A percentile compares a stretch with the other conserved stretches of the same genome.
Evolutionary conservation across 1,139 yeast species (phyloP).

Genomic region (Williopsis jadinii): DNA sequence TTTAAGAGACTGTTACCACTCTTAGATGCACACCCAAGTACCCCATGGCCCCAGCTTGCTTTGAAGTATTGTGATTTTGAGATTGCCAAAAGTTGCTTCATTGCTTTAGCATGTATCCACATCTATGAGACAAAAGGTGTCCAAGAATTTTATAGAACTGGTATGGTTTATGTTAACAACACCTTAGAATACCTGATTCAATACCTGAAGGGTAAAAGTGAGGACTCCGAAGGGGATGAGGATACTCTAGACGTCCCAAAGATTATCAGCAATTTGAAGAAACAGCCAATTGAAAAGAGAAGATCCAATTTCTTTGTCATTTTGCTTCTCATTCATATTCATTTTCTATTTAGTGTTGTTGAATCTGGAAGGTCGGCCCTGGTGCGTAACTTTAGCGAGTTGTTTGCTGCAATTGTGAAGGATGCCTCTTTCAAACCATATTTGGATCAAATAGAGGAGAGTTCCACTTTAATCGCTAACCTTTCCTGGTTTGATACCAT

Average conservation of each 20-base stretch:
- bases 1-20: slow-evolving; percentile 44
- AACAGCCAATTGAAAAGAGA: slow-evolving; percentile 29
- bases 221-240: slow-evolving; percentile 11
- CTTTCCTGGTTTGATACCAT: slow-evolving; percentile 53
- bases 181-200: slow-evolving; percentile 44
- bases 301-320: slow-evolving; percentile 43
- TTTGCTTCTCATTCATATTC: slow-evolving; percentile 43
- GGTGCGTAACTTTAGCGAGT: slow-evolving; percentile 38
- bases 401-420: slow-evolving; percentile 42
- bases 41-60: slow-evolving; percentile 54
- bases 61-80: slow-evolving; percentile 48
- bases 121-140: slow-evolving; percentile 45
- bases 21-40: slow-evolving; percentile 48
- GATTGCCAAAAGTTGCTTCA: slow-evolving; percentile 47
- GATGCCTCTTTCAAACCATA: slow-evolving; percentile 29
- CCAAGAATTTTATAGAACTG: slow-evolving; percentile 40
- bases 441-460: slow-evolving; percentile 37
- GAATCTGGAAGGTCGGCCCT: slow-evolving; percentile 47
- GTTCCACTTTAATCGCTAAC: slow-evolving; percentile 39
- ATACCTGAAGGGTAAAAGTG: slow-evolving; percentile 24
- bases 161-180: slow-evolving; percentile 43
- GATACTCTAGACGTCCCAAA: slow-evolving; percentile 24
- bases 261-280: slow-evolving; percentile 28
- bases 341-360: slow-evolving; percentile 41
- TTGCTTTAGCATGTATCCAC: slow-evolving; percentile 47